Conservation (phyloP, 129 eudicot species). For the Heracleum sosnowskyi region DNA sequence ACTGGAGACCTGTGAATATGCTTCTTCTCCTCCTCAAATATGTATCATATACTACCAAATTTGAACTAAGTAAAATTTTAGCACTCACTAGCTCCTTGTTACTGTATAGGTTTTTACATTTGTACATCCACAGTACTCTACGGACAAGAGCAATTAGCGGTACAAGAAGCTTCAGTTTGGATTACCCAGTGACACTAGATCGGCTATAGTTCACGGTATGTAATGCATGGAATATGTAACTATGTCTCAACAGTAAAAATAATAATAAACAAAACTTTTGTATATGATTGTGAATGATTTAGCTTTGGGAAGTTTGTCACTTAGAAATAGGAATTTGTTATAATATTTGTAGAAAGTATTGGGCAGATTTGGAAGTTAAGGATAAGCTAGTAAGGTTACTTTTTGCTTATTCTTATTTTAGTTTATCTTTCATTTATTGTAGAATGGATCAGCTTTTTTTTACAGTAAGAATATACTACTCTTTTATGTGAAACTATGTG, state of each 20-base stretch:
- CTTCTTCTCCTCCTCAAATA: too few relatives aligned
- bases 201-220: conserved; percentile 86
- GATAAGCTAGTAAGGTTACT: too few relatives aligned
- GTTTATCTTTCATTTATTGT: not conserved
- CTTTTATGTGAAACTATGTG: too few relatives aligned
- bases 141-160: conserved; percentile 62
- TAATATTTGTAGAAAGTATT: too few relatives aligned
- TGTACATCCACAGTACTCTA: conserved; percentile 66
- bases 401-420: too few relatives aligned
- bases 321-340: not conserved
- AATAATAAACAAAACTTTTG: not conserved
- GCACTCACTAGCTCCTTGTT: conserved; percentile 3
- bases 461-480: too few relatives aligned
- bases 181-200: conserved; percentile 74
- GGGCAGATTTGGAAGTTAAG: too few relatives aligned
- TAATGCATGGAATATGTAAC: not conserved
- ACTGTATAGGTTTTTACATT: conserved; percentile 67
- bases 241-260: not conserved
- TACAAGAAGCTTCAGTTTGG: conserved; percentile 78
- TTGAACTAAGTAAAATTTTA: conserved; percentile 5
- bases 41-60: conserved; percentile 6
- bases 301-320: not conserved
- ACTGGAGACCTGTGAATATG: too few relatives aligned
- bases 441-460: too few relatives aligned
- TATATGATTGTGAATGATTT: not conserved